Conservation (phyloP, 768 basidiomycete species). For the Suillus occidentalis region DNA sequence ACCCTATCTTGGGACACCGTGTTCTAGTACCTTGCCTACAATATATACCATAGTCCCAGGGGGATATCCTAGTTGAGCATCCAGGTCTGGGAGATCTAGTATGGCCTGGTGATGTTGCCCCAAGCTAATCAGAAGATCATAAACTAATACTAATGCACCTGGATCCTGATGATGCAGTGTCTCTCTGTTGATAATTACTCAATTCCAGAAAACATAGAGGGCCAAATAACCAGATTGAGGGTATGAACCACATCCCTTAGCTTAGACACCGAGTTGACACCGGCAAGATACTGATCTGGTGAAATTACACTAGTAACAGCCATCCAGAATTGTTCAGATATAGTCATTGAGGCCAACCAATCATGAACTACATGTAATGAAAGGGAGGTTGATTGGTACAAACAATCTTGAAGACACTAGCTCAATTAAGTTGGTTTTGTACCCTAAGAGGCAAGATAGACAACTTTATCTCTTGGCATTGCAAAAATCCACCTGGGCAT, state of each 20-base stretch:
- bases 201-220: constrained; percentile 4
- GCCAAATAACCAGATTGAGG: background rate
- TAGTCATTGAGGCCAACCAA: constrained; percentile 4
- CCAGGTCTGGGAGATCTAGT: background rate
- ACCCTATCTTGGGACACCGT: background rate
- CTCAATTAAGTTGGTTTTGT: background rate
- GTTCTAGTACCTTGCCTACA: background rate
- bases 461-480: background rate
- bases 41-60: constrained; percentile 6
- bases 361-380: background rate
- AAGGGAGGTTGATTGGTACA: background rate
- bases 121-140: constrained; percentile 7
- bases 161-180: background rate
- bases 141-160: background rate
- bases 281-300: background rate
- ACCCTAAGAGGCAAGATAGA: background rate
- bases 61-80: background rate
- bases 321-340: background rate
- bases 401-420: background rate
- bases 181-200: constrained; percentile 7
- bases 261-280: background rate
- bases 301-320: background rate
- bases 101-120: background rate
- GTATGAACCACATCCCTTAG: background rate
- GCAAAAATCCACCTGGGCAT: background rate